phyloP scores from a whole-genome alignment of 2,329 filamentous ascomycete genomes.

The Cytospora chrysosperma region DNA sequence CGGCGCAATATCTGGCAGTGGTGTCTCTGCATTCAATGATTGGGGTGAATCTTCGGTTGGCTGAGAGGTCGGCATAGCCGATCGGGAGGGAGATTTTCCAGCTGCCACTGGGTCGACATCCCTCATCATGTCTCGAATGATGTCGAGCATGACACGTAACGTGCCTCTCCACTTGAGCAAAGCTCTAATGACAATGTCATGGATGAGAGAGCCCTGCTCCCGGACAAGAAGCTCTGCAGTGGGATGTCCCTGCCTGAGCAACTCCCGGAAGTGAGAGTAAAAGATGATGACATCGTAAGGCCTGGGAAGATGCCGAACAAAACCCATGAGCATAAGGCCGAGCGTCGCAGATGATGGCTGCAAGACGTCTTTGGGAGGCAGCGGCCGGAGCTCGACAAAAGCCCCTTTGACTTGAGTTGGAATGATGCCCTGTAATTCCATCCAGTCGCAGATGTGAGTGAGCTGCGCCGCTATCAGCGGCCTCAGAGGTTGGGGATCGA shows the following conservation, averaged over 20 bases:
- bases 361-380: slow-evolving; percentile 26
- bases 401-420: slow-evolving; percentile 22
- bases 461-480: slow-evolving; percentile 31
- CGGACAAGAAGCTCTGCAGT: slow-evolving; percentile 38
- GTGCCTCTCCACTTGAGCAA: slow-evolving; percentile 45
- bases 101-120: slow-evolving; percentile 30
- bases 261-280: slow-evolving; percentile 46
- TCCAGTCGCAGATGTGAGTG: slow-evolving; percentile 20
- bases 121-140: slow-evolving; percentile 53
- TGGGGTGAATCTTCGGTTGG: not conserved
- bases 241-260: slow-evolving; percentile 39
- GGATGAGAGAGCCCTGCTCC: slow-evolving; percentile 43
- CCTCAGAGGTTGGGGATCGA: slow-evolving; percentile 46
- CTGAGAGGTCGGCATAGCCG: not conserved
- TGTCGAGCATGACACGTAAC: slow-evolving; percentile 43
- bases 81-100: not conserved
- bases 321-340: slow-evolving; percentile 48
- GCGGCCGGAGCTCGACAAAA: slow-evolving; percentile 25
- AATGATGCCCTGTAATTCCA: slow-evolving; percentile 7
- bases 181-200: slow-evolving; percentile 51
- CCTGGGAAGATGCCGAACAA: slow-evolving; percentile 41
- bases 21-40: not conserved
- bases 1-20: not conserved
- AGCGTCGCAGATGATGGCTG: slow-evolving; percentile 42
- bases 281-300: slow-evolving; percentile 44